phyloP scores from a whole-genome alignment of 345 rosid genomes.

The Syzygium oleosum region DNA sequence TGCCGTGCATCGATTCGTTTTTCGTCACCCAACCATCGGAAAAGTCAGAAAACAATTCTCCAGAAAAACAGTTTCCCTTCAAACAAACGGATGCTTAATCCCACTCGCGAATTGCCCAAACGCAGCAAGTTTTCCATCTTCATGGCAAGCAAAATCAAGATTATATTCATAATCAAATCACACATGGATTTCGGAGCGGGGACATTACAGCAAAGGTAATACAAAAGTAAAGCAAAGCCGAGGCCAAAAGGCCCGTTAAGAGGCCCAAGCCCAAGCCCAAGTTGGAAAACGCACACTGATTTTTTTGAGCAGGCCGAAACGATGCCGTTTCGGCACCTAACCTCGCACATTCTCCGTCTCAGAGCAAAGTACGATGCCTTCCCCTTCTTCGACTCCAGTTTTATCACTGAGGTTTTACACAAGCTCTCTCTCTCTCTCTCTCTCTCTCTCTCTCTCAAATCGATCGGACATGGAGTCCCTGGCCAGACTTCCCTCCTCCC shows the following conservation, averaged over 20 bases:
- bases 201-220: neutral
- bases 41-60: neutral
- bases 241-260: neutral
- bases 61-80: too few species aligned
- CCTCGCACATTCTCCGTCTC: neutral
- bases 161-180: too few species aligned
- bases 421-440: neutral
- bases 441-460: neutral
- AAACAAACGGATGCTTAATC: too few species aligned
- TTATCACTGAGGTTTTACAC: neutral
- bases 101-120: too few species aligned
- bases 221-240: neutral
- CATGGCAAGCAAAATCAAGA: too few species aligned
- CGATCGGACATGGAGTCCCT: constrained; percentile 40
- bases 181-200: too few species aligned
- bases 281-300: neutral
- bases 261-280: neutral
- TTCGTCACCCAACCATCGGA: neutral
- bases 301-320: neutral
- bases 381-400: neutral
- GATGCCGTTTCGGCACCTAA: neutral
- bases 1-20: neutral
- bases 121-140: too few species aligned
- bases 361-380: neutral
- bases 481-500: constrained; percentile 26